A percentile compares a stretch with the other conserved stretches of the same genome.
phyloP scores from a whole-genome alignment of 108 stramenopile genomes.

The Bacterosira constricta region DNA sequence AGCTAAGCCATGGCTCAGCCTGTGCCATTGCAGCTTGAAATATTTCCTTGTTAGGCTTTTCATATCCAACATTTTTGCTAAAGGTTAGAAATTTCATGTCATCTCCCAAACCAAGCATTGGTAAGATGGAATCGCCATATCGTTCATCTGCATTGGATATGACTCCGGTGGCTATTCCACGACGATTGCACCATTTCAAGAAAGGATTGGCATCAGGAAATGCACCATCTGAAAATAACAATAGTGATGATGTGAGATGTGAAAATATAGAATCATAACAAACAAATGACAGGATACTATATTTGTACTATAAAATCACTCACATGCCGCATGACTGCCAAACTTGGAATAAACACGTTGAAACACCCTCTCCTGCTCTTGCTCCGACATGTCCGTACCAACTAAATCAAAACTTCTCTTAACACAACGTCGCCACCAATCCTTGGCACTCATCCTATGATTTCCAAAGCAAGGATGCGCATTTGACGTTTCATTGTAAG shows the following conservation, averaged over 20 bases:
- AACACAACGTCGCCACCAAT: conserved; percentile 67
- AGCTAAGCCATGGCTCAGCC: conserved; percentile 52
- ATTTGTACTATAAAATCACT: no score
- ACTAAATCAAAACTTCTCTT: conserved; percentile 38
- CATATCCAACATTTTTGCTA: conserved; percentile 64
- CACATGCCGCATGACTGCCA: conserved; percentile 63
- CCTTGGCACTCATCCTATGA: conserved; percentile 57
- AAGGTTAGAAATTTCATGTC: conserved; percentile 66
- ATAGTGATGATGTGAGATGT: no score
- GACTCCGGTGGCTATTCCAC: conserved; percentile 64
- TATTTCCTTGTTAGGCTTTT: conserved; percentile 61
- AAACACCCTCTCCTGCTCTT: conserved; percentile 61
- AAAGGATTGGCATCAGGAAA: conserved; percentile 71
- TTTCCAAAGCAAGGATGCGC: conserved; percentile 72
- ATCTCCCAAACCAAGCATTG: conserved; percentile 75
- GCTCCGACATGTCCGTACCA: conserved; percentile 46
- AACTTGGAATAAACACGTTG: conserved; percentile 70
- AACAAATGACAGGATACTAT: no score
- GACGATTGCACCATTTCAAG: conserved; percentile 61
- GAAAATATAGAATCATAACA: no score
- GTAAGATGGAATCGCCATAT: conserved; percentile 74
- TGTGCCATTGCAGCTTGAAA: conserved; percentile 55
- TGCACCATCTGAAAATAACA: no score
- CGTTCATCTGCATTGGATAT: conserved; percentile 79
- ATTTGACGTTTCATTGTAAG: conserved; percentile 55